These are phyloP conservation scores for Cynara cardunculus DNA, from an alignment of 129 eudicot species.

Conservation along the genomic window DNA sequence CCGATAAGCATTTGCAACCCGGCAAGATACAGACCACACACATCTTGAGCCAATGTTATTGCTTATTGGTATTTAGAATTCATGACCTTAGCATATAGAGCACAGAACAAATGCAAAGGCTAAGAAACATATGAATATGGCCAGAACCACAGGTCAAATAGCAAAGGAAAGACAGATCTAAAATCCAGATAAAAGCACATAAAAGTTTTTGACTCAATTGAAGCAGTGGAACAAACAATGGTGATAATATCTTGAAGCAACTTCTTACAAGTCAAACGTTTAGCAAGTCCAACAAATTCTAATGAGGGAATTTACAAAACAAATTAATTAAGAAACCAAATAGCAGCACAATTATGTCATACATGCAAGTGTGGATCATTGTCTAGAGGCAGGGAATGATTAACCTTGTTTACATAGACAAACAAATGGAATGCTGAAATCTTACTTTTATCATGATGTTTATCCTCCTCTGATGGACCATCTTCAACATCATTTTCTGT, in stretches of 20 bases:
- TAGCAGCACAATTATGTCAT: background rate
- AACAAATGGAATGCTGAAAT: conserved; percentile 14
- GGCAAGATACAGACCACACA: background rate
- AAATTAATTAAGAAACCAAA: background rate
- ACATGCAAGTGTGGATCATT: background rate
- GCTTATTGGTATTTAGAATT: background rate
- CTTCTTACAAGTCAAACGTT: conserved; percentile 6
- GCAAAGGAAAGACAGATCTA: background rate
- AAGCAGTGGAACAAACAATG: conserved; percentile 1
- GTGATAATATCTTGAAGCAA: conserved; percentile 3
- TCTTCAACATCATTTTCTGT: conserved; percentile 31
- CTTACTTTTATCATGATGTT: conserved; percentile 37
- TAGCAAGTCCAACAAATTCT: background rate
- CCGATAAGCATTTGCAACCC: no score
- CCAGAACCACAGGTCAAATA: conserved; percentile 4
- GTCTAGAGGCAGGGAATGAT: background rate
- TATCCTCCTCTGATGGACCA: conserved; percentile 21
- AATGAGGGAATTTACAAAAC: background rate
- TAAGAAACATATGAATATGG: background rate
- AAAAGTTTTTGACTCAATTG: background rate
- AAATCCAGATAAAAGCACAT: background rate
- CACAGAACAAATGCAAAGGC: conserved; percentile 10
- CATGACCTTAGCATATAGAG: background rate
- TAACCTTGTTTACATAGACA: conserved; percentile 4
- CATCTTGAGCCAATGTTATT: background rate